phyloP scores from a whole-genome alignment of 306 rosid genomes.

The Gastrolobium villosum region DNA sequence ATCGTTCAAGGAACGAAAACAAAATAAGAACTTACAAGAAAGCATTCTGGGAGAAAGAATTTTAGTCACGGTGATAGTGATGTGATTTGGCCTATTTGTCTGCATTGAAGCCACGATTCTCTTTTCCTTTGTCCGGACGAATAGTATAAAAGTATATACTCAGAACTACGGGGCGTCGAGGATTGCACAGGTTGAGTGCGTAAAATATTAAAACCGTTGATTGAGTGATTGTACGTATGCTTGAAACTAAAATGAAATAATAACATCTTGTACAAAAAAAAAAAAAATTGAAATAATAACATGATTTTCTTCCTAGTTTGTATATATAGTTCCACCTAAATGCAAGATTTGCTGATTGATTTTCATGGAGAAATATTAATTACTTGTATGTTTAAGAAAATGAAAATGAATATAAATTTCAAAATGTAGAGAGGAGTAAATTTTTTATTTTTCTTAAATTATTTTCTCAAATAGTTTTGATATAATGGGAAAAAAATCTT shows the following conservation, averaged over 20 bases:
- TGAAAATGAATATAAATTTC: background rate
- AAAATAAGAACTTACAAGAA: conserved; percentile 31
- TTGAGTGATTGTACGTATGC: too few species aligned
- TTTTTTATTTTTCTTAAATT: background rate
- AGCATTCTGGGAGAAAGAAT: background rate
- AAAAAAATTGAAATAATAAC: background rate
- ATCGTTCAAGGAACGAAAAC: background rate
- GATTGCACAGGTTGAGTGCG: too few species aligned
- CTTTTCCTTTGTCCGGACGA: background rate
- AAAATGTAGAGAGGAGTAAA: background rate
- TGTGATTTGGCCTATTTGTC: background rate
- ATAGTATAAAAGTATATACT: background rate
- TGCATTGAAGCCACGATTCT: background rate
- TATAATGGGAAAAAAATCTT: background rate
- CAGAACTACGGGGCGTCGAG: background rate
- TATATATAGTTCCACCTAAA: too few species aligned
- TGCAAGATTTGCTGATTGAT: background rate
- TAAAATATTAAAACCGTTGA: too few species aligned
- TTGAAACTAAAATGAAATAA: background rate
- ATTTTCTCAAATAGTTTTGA: background rate
- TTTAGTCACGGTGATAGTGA: background rate
- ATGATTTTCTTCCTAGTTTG: background rate
- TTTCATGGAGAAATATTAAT: background rate
- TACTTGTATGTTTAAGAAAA: background rate
- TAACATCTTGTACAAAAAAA: too few species aligned